Percentiles rank a stretch among this genome's conserved stretches.
phyloP scores from a whole-genome alignment of 768 basidiomycete genomes.

The Russula emetica region DNA sequence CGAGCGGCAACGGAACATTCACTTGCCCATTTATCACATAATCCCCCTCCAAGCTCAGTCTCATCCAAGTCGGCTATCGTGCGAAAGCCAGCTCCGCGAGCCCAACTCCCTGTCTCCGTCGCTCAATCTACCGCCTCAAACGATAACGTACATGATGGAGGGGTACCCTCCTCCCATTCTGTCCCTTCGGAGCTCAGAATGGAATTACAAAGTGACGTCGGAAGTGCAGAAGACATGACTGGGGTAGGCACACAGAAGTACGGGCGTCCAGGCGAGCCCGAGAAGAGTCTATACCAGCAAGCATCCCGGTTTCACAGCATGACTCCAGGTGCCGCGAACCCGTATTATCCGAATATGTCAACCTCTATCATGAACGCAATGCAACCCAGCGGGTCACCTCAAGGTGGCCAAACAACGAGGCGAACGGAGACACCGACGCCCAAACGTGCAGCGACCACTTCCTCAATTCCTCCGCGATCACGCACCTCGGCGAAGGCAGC shows the following conservation, averaged over 20 bases:
- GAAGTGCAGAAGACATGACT: conserved; percentile 56
- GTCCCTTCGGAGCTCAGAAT: conserved; percentile 29
- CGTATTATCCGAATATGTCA: conserved; percentile 21
- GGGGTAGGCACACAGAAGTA: conserved; percentile 48
- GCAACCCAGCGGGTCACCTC: background rate
- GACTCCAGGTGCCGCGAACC: conserved; percentile 8
- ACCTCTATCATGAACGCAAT: conserved; percentile 7
- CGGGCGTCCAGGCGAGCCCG: conserved; percentile 26
- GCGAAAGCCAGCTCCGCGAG: conserved; percentile 61
- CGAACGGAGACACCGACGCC: background rate
- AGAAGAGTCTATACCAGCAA: conserved; percentile 29
- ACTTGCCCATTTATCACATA: conserved; percentile 15
- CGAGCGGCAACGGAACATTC: conserved; percentile 24
- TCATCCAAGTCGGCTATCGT: conserved; percentile 39
- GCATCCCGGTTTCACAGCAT: conserved; percentile 7
- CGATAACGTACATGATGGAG: conserved; percentile 30
- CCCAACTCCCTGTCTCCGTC: conserved; percentile 58
- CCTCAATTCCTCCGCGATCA: conserved; percentile 5
- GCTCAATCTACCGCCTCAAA: conserved; percentile 30
- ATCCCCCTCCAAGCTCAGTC: conserved; percentile 27
- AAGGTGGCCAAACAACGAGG: conserved; percentile 1
- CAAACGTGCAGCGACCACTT: background rate
- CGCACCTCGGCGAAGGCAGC: conserved; percentile 26
- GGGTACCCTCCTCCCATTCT: conserved; percentile 5
- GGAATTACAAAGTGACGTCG: conserved; percentile 50